These are phyloP conservation scores for Heimioporus sp. DNA, from an alignment of 768 basidiomycete genomes.

Conservation along the genomic window DNA sequence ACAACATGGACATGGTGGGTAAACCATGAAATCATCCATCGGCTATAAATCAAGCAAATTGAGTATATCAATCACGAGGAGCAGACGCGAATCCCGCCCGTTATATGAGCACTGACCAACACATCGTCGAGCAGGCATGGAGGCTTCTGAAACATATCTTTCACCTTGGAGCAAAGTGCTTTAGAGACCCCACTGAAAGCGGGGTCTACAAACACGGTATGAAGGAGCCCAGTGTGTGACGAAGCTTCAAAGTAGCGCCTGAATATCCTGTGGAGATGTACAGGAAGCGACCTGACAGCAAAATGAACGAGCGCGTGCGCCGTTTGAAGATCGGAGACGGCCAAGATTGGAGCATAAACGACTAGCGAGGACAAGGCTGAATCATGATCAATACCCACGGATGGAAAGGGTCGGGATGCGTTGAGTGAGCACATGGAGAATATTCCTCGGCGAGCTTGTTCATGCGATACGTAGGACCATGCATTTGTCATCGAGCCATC, in stretches of 20 bases:
- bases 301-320: constrained; percentile 28
- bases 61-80: constrained; percentile 16
- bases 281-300: constrained; percentile 20
- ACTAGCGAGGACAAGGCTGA: constrained; percentile 42
- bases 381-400: constrained; percentile 48
- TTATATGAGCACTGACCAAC: constrained; percentile 29
- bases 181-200: constrained; percentile 10
- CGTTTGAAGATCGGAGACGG: constrained; percentile 1
- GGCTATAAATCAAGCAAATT: constrained; percentile 39
- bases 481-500: constrained; percentile 2
- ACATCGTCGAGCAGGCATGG: constrained; percentile 12
- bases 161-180: constrained; percentile 14
- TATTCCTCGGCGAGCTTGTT: constrained; percentile 27
- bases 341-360: constrained; percentile 38
- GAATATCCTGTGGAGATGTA: constrained; percentile 12
- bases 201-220: constrained; percentile 18
- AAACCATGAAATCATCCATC: constrained; percentile 48
- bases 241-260: constrained; percentile 21
- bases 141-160: constrained; percentile 3
- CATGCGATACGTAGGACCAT: constrained; percentile 14
- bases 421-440: background rate
- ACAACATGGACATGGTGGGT: constrained; percentile 32
- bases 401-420: constrained; percentile 25
- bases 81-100: constrained; percentile 14
- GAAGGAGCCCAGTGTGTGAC: constrained; percentile 10